Evolutionary conservation across 495 filamentous ascomycete species (phyloP).

Genomic region (Tuber magnatum): DNA sequence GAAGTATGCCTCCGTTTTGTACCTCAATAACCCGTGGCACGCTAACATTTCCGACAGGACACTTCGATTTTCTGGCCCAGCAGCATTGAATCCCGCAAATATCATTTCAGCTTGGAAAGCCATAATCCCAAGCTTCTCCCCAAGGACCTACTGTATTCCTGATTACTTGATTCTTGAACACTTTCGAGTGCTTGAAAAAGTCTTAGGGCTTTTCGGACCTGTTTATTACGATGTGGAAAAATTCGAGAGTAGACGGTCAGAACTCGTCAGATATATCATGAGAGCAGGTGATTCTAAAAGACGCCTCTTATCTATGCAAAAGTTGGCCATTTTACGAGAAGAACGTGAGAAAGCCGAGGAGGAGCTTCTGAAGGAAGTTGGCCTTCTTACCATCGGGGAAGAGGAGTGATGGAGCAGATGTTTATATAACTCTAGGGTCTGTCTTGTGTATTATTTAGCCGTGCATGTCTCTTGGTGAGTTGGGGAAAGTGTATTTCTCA

Average conservation of each 20-base stretch:
- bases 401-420: neutral
- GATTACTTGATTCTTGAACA: constrained; percentile 29
- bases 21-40: neutral
- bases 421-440: neutral
- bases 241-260: constrained; percentile 26
- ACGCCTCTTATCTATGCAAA: constrained; percentile 7
- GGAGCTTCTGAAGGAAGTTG: constrained; percentile 22
- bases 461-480: neutral
- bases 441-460: neutral
- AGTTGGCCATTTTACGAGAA: constrained; percentile 19
- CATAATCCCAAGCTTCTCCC: constrained; percentile 25
- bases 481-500: neutral
- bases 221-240: constrained; percentile 23
- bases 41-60: constrained; percentile 4
- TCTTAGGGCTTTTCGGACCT: constrained; percentile 24
- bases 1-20: constrained; percentile 10
- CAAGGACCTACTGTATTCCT: constrained; percentile 23
- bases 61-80: constrained; percentile 26
- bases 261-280: constrained; percentile 20
- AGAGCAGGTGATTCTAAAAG: constrained; percentile 14
- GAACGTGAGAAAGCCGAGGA: constrained; percentile 25
- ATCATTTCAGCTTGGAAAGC: constrained; percentile 24
- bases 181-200: constrained; percentile 24
- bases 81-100: constrained; percentile 22
- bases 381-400: constrained; percentile 1